Percentiles rank a stretch among this genome's conserved stretches.
These are phyloP conservation scores for Bonia amplexicaulis DNA, from an alignment of 176 grass and related monocot species.

Conservation along the genomic window DNA sequence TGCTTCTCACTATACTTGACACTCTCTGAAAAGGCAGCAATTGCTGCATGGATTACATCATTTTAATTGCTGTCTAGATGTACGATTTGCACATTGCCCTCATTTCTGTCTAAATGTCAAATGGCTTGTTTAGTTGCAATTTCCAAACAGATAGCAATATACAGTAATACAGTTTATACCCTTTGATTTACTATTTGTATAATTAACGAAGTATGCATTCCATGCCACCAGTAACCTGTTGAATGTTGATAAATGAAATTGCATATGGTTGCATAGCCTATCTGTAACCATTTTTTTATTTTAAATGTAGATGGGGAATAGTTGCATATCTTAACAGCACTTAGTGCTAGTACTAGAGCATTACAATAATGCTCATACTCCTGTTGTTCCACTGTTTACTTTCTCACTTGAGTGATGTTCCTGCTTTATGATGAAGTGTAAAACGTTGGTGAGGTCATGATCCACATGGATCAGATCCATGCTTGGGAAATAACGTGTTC, in stretches of 20 bases:
- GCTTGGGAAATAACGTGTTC: not conserved
- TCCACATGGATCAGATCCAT: not conserved
- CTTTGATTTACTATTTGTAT: not conserved
- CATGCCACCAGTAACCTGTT: not conserved
- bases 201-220: not conserved
- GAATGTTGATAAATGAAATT: not conserved
- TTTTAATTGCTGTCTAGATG: not conserved
- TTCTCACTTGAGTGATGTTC: slow-evolving; percentile 17
- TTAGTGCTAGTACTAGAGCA: not conserved
- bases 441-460: slow-evolving; percentile 2
- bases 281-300: not conserved
- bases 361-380: slow-evolving; percentile 12
- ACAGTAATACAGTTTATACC: not conserved
- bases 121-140: not conserved
- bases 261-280: not conserved
- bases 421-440: not conserved
- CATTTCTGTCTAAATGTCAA: not conserved
- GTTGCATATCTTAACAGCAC: not conserved
- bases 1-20: not conserved
- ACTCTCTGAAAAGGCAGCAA: not conserved
- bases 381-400: slow-evolving; percentile 2
- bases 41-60: not conserved
- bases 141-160: not conserved
- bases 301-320: not conserved
- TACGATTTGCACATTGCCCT: not conserved